Evolutionary conservation across 192 early-diverging fungal genomes (phyloP).

Genomic region (Entrophospora sp.): DNA sequence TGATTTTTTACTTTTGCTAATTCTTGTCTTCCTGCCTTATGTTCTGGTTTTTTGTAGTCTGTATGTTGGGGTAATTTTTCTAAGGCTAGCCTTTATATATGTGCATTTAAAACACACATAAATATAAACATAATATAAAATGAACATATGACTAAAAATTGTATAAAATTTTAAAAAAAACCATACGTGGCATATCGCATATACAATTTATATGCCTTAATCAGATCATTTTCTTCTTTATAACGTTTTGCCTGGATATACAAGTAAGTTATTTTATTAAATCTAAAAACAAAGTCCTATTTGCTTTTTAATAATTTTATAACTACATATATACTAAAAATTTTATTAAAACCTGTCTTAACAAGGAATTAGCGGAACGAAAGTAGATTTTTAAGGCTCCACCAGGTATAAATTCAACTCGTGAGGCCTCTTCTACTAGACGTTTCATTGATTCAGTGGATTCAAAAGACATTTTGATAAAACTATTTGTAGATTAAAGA

Average conservation of each 20-base stretch:
- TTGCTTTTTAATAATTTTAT: too few species aligned
- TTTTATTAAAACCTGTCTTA: background rate
- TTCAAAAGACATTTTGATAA: too few species aligned
- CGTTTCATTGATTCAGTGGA: too few species aligned
- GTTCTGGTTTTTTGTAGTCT: background rate
- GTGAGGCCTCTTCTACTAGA: background rate
- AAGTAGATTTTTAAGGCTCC: conserved; percentile 6
- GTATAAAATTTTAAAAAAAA: background rate
- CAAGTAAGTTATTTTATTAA: background rate
- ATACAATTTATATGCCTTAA: conserved; percentile 9
- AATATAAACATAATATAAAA: background rate
- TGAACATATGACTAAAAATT: background rate
- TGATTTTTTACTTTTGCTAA: background rate
- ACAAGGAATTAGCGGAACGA: conserved; percentile 1
- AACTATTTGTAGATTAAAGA: too few species aligned
- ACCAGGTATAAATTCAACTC: background rate
- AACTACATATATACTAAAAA: too few species aligned
- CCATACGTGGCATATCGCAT: conserved; percentile 13
- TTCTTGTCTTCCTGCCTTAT: background rate
- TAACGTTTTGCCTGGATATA: background rate
- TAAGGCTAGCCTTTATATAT: background rate
- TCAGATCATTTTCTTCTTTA: conserved; percentile 3
- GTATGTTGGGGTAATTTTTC: conserved; percentile 5
- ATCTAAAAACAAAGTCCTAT: background rate
- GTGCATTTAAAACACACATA: background rate